Percentiles rank a stretch among this genome's conserved stretches.
These are phyloP conservation scores for Esteya vermicola DNA, from an alignment of 2,329 filamentous ascomycete genomes.

Conservation along the genomic window DNA sequence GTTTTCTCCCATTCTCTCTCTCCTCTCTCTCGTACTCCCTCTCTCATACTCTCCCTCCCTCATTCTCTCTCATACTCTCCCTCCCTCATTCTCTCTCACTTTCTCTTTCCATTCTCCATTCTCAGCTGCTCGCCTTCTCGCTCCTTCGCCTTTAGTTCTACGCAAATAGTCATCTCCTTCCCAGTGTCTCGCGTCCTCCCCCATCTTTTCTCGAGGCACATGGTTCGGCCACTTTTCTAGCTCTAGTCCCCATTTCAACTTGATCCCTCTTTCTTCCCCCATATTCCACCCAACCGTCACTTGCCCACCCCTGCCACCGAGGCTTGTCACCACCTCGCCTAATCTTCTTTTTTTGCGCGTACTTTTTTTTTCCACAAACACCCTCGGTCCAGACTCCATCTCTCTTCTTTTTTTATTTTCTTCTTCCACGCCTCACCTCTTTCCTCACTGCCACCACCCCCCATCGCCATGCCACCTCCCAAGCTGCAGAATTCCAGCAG, in stretches of 20 bases:
- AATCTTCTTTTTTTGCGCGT: no score
- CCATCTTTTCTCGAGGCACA: background rate
- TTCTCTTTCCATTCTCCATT: background rate
- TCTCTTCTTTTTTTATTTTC: background rate
- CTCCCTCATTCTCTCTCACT: no score
- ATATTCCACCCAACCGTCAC: background rate
- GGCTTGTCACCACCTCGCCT: background rate
- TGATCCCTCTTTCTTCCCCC: slow-evolving; percentile 1
- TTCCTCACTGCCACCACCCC: background rate
- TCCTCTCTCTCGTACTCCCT: background rate
- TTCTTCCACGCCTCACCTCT: background rate
- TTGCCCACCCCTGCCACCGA: no score
- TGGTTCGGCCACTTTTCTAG: background rate
- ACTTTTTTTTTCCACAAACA: no score
- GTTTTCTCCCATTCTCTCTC: background rate
- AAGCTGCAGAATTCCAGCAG: slow-evolving; percentile 6
- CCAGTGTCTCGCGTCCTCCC: no score
- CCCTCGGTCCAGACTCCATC: background rate
- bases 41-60: no score
- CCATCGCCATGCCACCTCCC: slow-evolving; percentile 8
- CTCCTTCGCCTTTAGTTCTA: no score
- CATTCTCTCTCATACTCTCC: no score
- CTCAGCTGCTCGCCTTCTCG: background rate
- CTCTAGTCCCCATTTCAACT: slow-evolving; percentile 1
- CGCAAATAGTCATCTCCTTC: no score